Base-by-base conservation (phyloP, 257 asterid genomes). In the Salvia hispanica region DNA sequence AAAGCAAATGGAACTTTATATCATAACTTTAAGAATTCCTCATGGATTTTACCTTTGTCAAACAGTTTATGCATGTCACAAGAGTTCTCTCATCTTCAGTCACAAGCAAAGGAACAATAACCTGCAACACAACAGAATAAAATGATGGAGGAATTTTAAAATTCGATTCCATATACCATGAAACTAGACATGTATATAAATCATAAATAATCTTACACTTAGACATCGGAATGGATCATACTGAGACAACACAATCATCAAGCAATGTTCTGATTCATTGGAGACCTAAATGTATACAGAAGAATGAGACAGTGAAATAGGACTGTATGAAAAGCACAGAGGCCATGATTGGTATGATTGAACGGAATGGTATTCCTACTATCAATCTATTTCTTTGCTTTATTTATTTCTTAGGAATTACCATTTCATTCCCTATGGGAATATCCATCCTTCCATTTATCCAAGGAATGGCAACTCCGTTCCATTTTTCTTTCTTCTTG, bases 31-130 rank as follows among this genome's bases (percentile, higher is more conserved):
- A 71, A 9, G 48, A n/a, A 67, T 36, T 33, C 46, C 51, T 6
- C 43, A 33, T 42, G 42, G 54, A 21, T 42, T 42, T 52, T 82
- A 94, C 99, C 99, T 94, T 91, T 62, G 99, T 94, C 82, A 94
- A 80, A 85, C 98, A 91, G 84, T 91, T 94, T 72, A 91, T 85
- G 83, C 98, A 94, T 37, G 96, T 91, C 72, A 94, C 96, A 40
- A 94, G 96, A 78, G 93, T 89, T 88, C 84, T 86, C 81, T 94
- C 99, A 70, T 94, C 99, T 82, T 94, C 98, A 16, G 98, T 88
- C 57, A 84, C 96, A 56, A 94, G 88, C 79, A 91, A 82, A 33
- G 99, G 99, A 77, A 89, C 96, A 77, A 94, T 84, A 74, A 94
- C 96, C 98, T 94, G 86, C 79, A 77, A 67, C 4, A 10, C 63